phyloP scores from a whole-genome alignment of 73 alveolate genomes.

The Blepharisma stoltei region DNA sequence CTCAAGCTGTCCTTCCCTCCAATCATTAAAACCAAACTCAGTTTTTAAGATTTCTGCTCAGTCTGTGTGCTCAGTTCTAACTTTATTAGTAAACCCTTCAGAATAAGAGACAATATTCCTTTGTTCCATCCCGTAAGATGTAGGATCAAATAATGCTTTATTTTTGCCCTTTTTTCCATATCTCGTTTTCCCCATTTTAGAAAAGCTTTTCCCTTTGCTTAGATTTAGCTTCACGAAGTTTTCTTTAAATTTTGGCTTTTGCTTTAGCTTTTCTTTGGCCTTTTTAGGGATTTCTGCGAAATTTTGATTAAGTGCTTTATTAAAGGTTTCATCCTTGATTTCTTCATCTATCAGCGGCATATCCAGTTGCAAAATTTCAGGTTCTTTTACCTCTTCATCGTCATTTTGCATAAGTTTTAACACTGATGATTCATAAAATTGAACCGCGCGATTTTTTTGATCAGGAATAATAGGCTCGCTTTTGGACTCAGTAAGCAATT shows the following conservation, averaged over 20 bases:
- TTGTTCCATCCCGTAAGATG: background rate
- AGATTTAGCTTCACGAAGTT: conserved; percentile 7
- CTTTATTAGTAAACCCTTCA: background rate
- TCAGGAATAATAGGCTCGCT: background rate
- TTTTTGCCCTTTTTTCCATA: background rate
- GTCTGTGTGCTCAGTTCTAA: conserved; percentile 18
- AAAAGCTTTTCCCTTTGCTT: background rate
- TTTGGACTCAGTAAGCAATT: background rate
- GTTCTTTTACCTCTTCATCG: background rate
- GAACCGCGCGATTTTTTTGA: background rate
- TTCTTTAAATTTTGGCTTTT: background rate
- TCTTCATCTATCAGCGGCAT: background rate
- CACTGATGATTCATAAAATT: background rate
- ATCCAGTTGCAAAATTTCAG: background rate
- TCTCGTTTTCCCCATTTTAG: conserved; percentile 12
- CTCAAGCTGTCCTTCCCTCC: conserved; percentile 60
- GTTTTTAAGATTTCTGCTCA: conserved; percentile 37
- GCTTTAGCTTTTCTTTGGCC: background rate
- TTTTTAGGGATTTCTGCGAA: background rate
- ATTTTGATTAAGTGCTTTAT: background rate
- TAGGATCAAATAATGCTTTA: background rate
- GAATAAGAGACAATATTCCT: background rate
- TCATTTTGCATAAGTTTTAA: background rate
- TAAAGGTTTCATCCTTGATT: background rate
- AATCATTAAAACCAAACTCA: conserved; percentile 44